Base-by-base conservation (phyloP, 495 filamentous ascomycete genomes). In the Filosporella fistucella region DNA sequence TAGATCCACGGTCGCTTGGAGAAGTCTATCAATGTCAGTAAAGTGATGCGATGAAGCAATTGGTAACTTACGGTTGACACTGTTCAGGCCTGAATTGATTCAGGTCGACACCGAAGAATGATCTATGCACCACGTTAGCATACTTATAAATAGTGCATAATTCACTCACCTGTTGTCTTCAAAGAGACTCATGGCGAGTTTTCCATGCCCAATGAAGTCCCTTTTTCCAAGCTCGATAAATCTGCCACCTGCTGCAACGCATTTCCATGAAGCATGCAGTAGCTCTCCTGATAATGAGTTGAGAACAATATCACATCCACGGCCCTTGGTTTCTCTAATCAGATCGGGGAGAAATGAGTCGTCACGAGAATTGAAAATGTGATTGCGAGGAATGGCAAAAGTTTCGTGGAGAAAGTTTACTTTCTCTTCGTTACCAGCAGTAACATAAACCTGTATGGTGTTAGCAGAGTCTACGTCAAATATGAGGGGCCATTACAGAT, bases 241-340 rank as follows among this genome's bases (percentile, higher is more conserved):
- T 0, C 62, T 65, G 0, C 78, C 78, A 14, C 58, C 68, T 8
- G 63, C 60, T 4, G 78, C 78, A 35, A 81, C 60, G 42, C 70
- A 80, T 46, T 65, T 64, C 71, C 73, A 78, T 14, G 68, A 70
- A 44, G 72, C 69, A 11, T 65, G 65, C 4, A 73, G 58, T 5
- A 60, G 58, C 11, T 71, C 67, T 1, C 70, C 72, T 0, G 63
- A 57, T 6, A 86, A 58, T 0, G 76, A 82, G 57, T 85, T 86
- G 9, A 88, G 54, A 4, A 86, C 63, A 0, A 88, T 70, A 54
- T 87, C 82, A 1, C 85, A 77, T 1, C 84, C 83, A 1, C 51
- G 43, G 16, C 72, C 68, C 21, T 59, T 39, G 2, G 78, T 84
- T n/a, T 60, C 58, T 0, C 53, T 26, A 33, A 70, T 57, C 0